A percentile compares a stretch with the other conserved stretches of the same genome.
Evolutionary conservation across 2,329 filamentous ascomycete species (phyloP).

Genomic region (Ophiosphaerella herpotricha): DNA sequence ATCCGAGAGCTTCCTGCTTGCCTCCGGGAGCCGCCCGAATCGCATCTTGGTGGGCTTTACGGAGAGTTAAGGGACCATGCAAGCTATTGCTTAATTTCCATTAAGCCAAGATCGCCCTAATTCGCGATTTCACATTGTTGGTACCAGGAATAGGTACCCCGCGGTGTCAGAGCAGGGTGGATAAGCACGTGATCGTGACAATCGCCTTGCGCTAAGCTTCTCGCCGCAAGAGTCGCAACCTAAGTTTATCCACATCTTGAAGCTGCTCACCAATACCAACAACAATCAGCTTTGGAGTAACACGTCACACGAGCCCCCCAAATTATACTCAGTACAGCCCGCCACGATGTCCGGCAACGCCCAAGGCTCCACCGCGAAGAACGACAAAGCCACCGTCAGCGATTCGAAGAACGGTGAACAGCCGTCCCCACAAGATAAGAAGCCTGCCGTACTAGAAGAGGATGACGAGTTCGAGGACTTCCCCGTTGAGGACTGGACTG

Average conservation of each 20-base stretch:
- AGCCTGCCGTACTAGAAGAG: conserved; percentile 77
- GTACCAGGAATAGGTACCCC: conserved; percentile 1
- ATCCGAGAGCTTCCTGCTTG: too few relatives aligned
- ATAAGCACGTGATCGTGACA: conserved; percentile 20
- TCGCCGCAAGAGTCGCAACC: conserved; percentile 24
- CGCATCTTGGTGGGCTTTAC: too few relatives aligned
- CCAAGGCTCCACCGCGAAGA: conserved; percentile 33
- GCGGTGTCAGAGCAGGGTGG: conserved; percentile 3
- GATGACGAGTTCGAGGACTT: conserved; percentile 99
- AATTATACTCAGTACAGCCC: background rate
- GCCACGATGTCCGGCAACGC: conserved; percentile 52
- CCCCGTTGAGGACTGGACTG: conserved; percentile 93
- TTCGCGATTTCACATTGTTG: background rate
- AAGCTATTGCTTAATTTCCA: too few relatives aligned
- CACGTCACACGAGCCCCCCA: background rate
- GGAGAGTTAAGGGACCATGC: too few relatives aligned
- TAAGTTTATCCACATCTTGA: conserved; percentile 10
- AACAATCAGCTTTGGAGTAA: background rate
- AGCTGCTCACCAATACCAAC: background rate
- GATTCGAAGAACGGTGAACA: conserved; percentile 47
- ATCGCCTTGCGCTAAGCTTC: conserved; percentile 13
- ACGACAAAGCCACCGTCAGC: conserved; percentile 48
- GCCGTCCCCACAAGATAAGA: conserved; percentile 57
- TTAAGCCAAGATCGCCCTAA: background rate
- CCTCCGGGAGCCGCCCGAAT: too few relatives aligned